Base-by-base conservation (phyloP, 192 early-diverging fungal species). In the Coemansia sp. region DNA sequence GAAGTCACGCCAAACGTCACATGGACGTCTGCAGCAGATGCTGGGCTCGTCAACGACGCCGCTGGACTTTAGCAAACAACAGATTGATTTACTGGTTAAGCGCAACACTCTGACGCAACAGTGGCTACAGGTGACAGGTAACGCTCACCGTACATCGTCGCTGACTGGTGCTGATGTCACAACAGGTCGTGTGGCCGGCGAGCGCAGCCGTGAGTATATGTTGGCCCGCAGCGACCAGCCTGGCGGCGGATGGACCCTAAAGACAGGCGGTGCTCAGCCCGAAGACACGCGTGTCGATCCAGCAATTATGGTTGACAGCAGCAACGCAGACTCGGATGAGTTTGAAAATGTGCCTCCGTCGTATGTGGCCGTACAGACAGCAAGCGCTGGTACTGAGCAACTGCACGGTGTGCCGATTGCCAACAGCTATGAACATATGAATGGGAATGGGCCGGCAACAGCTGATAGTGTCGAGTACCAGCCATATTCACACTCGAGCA, bases 51-150 rank as follows among this genome's bases (percentile, higher is more conserved):
- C 91, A n/a, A 75, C 83, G 9, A 92, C 84, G 1, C 84, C 93
- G 0, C 64, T 90, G 47, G 94, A 98, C 61, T 99, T 99, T 73
- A 94, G 91, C 53, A 84, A 88, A 48, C 76, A 90, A 47, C 97
- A 99, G 66, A 96, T 99, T 62, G 72, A 91, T 19, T 78, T 90
- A 17, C 82, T 98, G 14, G 86, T 93, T 15, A 86, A 88, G 38
- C 75, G 97, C 22, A 96, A 96, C 69, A 84, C 82, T 26, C 81
- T 97, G 51, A 99, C 91, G 3, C 91, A 97, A 65, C 86, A 88
- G 58, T 74, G 84, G 71, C 65, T 89, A 25, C 73, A 82, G 44
- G 82, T 84, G 26, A 78, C 69, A 4, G 82, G 82, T 1, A 67
- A 74, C 15, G 60, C 57, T 1, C 73, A 71, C 50, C 74, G 70